Conservation (phyloP, 768 basidiomycete genomes). For the Lentinula edodes region DNA sequence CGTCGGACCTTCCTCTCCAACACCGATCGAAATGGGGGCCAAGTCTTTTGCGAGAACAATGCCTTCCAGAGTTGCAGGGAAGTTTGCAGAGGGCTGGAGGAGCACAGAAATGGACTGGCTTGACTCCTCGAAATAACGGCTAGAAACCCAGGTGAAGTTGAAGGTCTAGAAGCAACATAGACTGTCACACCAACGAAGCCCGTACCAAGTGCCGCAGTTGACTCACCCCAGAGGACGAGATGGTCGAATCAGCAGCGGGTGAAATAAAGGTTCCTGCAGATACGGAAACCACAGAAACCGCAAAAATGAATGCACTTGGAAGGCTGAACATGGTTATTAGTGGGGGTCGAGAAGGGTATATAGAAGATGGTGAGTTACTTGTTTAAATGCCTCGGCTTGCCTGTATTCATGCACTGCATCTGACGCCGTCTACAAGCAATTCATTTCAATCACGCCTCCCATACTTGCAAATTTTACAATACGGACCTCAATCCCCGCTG, state of each 20-base stretch:
- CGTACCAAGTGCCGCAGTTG: not conserved
- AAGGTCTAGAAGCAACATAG: not conserved
- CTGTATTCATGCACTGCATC: no score
- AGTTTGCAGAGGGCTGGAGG: not conserved
- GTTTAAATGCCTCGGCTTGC: no score
- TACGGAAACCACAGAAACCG: not conserved
- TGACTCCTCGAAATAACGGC: not conserved
- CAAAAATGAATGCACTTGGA: not conserved
- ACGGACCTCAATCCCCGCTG: no score
- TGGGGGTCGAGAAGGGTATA: no score
- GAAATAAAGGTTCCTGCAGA: constrained; percentile 3
- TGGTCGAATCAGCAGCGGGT: not conserved
- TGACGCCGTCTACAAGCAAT: no score
- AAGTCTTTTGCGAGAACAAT: not conserved
- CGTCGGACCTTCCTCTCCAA: not conserved
- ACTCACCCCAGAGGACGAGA: not conserved
- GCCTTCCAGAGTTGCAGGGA: not conserved
- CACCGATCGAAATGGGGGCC: not conserved
- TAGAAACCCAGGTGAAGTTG: not conserved
- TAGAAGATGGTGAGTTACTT: no score
- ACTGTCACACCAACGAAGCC: no score
- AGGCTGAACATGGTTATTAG: not conserved
- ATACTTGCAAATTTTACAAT: no score
- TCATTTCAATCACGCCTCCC: no score
- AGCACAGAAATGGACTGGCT: not conserved